Conservation (phyloP, 192 early-diverging fungal species). For the Coemansia sp. region DNA sequence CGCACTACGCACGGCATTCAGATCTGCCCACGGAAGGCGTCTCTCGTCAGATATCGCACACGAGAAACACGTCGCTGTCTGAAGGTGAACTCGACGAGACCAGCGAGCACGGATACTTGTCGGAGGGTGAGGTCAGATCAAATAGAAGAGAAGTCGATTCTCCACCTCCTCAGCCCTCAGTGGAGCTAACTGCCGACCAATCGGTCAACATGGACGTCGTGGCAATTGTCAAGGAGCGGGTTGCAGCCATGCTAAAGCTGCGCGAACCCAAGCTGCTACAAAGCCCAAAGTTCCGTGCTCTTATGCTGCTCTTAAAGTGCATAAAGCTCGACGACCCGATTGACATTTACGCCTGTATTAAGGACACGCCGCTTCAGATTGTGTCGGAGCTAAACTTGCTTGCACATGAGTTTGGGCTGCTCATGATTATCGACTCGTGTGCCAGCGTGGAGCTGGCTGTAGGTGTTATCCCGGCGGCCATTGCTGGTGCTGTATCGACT, state of each 20-base stretch:
- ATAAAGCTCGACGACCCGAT: slow-evolving; percentile 29
- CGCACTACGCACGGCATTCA: neutral
- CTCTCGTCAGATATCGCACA: neutral
- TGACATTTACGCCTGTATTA: slow-evolving; percentile 15
- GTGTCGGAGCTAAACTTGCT: slow-evolving; percentile 30
- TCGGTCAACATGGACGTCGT: slow-evolving; percentile 13
- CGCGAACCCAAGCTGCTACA: slow-evolving; percentile 35
- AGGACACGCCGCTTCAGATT: slow-evolving; percentile 10
- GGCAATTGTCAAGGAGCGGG: slow-evolving; percentile 26
- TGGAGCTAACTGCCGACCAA: neutral
- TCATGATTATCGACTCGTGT: slow-evolving; percentile 31
- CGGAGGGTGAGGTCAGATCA: slow-evolving; percentile 22
- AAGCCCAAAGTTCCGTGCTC: slow-evolving; percentile 20
- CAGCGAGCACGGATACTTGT: slow-evolving; percentile 10
- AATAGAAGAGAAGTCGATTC: too few relatives aligned
- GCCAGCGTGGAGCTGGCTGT: slow-evolving; percentile 14
- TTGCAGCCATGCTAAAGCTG: slow-evolving; percentile 21
- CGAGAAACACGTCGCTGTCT: slow-evolving; percentile 14
- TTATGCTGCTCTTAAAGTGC: slow-evolving; percentile 43
- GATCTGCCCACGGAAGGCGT: neutral
- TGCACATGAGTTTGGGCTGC: slow-evolving; percentile 36
- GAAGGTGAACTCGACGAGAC: slow-evolving; percentile 28
- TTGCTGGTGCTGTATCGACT: neutral
- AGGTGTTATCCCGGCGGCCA: neutral
- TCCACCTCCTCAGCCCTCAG: neutral